Evolutionary conservation across 129 eudicot species (phyloP), one percentile per base, ranked within the genome.

Genomic region (Saposhnikovia divaricata): DNA sequence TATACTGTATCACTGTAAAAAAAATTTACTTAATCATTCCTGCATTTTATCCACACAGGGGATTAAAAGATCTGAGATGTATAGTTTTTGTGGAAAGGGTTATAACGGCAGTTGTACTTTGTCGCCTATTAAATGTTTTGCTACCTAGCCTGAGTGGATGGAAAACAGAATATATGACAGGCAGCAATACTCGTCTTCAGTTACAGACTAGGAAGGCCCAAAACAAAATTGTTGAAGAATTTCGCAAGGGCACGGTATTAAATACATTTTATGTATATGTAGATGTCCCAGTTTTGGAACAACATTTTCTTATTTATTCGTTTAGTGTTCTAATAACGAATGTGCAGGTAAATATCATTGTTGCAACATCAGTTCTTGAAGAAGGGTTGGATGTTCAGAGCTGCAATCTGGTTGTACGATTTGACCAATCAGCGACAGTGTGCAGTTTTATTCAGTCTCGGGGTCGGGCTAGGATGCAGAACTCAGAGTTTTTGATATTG

Each of bases 381-480:
- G 99, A 96, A 88, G 99, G 99, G 2, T 86, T 96, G 83, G 99
- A 96, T 81, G 95, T 96, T 69, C 99, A 96, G 77, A 90, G 90
- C 46, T 96, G 99, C 86, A 96, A 96, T 80, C 93, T 96, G 37
- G 99, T 96, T 1, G 83, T 96, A 7, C 85, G 99, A 75, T 96
- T 92, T 27, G 98, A 96, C 77, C 95, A 83, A 51, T 85, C 97
- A 40, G 80, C 88, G 21, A 96, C 89, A n/a, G 87, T 92, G 31
- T 92, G 99, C 76, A 92, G 99, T 75, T 96, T 96, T 77, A 96
- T 96, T 82, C 99, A 96, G 85, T 96, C 99, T 19, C 91, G 96
- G 53, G 99, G 99, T 3, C 95, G 99, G 65, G 99, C 99, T 69
- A 87, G 99, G n/a, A 90, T 86, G 97, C 90, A 81, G 69, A 86